A percentile compares a stretch with the other conserved stretches of the same genome.
These are phyloP conservation scores for Castanea crenata DNA, from an alignment of 306 rosid genomes.

Conservation along the genomic window DNA sequence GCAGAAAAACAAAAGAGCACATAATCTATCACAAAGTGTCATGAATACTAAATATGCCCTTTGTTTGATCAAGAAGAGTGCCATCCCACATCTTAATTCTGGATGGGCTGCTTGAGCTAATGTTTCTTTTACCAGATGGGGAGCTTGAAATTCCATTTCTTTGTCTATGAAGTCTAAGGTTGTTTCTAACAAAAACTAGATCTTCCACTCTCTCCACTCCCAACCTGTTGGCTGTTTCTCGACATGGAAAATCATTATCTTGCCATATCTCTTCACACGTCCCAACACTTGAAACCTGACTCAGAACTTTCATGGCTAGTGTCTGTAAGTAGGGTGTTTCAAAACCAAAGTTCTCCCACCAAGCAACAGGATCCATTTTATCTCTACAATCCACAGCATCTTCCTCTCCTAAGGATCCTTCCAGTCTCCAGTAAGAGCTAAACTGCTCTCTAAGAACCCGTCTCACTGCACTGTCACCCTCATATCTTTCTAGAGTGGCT, in stretches of 20 bases:
- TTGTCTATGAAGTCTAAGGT: slow-evolving; percentile 47
- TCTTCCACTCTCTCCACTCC: slow-evolving; percentile 40
- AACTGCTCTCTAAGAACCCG: slow-evolving; percentile 56
- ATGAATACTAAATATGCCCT: slow-evolving; percentile 16
- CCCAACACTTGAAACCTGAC: slow-evolving; percentile 53
- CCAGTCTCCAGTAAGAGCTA: slow-evolving; percentile 48
- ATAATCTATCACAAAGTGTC: slow-evolving; percentile 18
- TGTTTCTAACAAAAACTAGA: slow-evolving; percentile 48
- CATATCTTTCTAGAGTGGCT: slow-evolving; percentile 44
- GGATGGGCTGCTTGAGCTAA: slow-evolving; percentile 1
- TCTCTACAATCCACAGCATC: slow-evolving; percentile 43
- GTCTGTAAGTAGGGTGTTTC: slow-evolving; percentile 48
- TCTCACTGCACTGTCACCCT: slow-evolving; percentile 35
- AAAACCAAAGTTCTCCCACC: slow-evolving; percentile 65
- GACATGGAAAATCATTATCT: slow-evolving; percentile 26
- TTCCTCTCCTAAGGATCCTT: slow-evolving; percentile 52
- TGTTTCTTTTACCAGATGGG: neutral
- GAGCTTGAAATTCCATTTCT: slow-evolving; percentile 22
- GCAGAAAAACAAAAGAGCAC: neutral
- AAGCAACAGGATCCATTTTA: slow-evolving; percentile 54
- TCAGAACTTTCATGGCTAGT: slow-evolving; percentile 50
- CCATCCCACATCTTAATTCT: slow-evolving; percentile 19
- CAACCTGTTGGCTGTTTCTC: slow-evolving; percentile 28
- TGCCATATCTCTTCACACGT: slow-evolving; percentile 49
- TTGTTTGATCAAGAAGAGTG: slow-evolving; percentile 27